Conservation (phyloP, 2,329 filamentous ascomycete genomes). For the Blastomyces parvus region DNA sequence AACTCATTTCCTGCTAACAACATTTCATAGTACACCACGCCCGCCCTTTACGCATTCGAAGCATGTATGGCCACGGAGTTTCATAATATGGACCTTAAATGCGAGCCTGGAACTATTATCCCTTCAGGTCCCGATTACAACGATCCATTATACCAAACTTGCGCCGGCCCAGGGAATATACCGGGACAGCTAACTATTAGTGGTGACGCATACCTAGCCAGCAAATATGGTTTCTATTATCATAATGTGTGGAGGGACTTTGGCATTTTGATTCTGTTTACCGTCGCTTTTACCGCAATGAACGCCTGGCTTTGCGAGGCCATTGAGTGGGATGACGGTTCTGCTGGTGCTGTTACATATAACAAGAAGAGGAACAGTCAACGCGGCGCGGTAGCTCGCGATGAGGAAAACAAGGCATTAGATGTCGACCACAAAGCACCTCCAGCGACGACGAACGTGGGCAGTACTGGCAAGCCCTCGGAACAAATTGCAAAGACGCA, state of each 20-base stretch:
- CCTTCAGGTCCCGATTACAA: slow-evolving; percentile 45
- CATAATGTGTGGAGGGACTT: slow-evolving; percentile 60
- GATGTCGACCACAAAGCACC: slow-evolving; percentile 6
- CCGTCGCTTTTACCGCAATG: slow-evolving; percentile 57
- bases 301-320: slow-evolving; percentile 59
- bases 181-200: slow-evolving; percentile 42
- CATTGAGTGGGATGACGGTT: slow-evolving; percentile 49
- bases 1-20: slow-evolving; percentile 3
- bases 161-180: slow-evolving; percentile 45
- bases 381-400: slow-evolving; percentile 24
- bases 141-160: slow-evolving; percentile 48
- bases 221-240: slow-evolving; percentile 42
- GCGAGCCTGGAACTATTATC: slow-evolving; percentile 46
- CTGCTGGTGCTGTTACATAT: slow-evolving; percentile 56
- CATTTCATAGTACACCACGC: slow-evolving; percentile 36
- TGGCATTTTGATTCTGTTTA: slow-evolving; percentile 63
- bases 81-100: slow-evolving; percentile 44
- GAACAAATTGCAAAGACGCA: slow-evolving; percentile 42
- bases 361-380: slow-evolving; percentile 41
- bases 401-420: slow-evolving; percentile 42
- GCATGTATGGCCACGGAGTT: slow-evolving; percentile 56
- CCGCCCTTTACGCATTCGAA: slow-evolving; percentile 51
- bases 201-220: slow-evolving; percentile 45
- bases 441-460: slow-evolving; percentile 19
- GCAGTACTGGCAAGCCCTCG: slow-evolving; percentile 20